Percentiles rank a stretch among this genome's conserved stretches.
Evolutionary conservation across 139 green algal genomes (phyloP).

Genomic region (Parachlorella kessleri): DNA sequence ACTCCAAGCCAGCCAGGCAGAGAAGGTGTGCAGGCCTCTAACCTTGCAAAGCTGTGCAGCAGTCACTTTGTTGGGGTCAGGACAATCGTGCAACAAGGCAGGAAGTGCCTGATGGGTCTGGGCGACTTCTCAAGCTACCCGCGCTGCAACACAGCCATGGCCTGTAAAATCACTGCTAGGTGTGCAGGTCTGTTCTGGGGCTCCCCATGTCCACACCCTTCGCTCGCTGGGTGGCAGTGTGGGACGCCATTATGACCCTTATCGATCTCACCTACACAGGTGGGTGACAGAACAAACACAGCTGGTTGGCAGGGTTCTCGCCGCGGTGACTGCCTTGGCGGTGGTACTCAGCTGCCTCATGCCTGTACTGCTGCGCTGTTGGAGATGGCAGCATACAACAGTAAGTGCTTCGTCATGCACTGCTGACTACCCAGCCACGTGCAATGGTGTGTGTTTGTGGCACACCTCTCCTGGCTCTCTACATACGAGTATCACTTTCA

Average conservation of each 20-base stretch:
- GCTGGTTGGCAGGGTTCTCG: no score
- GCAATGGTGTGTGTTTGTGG: not conserved
- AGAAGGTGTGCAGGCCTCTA: no score
- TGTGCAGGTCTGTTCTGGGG: not conserved
- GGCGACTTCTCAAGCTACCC: no score
- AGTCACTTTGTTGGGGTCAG: no score
- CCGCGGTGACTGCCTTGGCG: no score
- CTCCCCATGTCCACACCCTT: not conserved
- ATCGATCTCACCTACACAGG: constrained; percentile 6
- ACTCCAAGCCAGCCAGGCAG: no score
- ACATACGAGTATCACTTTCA: not conserved
- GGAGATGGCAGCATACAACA: not conserved
- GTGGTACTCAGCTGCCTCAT: no score
- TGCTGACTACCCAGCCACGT: not conserved
- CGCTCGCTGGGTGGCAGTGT: not conserved
- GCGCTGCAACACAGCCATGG: no score
- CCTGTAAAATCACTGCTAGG: no score
- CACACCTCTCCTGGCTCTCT: not conserved
- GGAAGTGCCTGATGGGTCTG: no score
- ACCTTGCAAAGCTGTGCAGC: no score
- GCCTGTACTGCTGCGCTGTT: not conserved
- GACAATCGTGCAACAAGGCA: no score
- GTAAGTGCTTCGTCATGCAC: not conserved
- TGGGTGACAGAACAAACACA: not conserved
- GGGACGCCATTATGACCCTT: not conserved